Evolutionary conservation across 1,284 basidiomycete species (phyloP).

Genomic region (Apiotrichum gracile): DNA sequence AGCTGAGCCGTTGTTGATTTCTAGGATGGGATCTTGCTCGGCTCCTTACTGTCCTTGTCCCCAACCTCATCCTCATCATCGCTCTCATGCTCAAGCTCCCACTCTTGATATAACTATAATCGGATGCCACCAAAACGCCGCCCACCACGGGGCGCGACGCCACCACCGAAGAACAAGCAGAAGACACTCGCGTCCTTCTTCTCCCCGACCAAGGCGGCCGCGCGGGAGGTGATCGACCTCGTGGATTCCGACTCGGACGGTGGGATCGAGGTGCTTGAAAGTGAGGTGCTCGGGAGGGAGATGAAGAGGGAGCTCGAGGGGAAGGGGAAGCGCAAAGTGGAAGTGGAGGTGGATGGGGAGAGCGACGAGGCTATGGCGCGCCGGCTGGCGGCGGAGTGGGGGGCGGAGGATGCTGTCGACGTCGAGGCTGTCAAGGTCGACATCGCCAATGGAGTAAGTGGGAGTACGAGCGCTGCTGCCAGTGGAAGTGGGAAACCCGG

Average conservation of each 20-base stretch:
- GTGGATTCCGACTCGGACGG: constrained; percentile 35
- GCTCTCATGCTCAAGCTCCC: too few relatives aligned
- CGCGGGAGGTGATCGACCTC: constrained; percentile 22
- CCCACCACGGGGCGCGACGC: too few relatives aligned
- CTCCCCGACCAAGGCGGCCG: constrained; percentile 14
- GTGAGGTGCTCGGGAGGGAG: constrained; percentile 8
- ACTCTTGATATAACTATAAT: too few relatives aligned
- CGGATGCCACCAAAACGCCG: constrained; percentile 12
- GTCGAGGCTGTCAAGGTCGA: constrained; percentile 14
- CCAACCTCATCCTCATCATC: not conserved
- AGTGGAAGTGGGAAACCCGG: not conserved
- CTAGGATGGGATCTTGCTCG: not conserved
- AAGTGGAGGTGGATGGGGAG: constrained; percentile 1
- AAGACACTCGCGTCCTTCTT: constrained; percentile 38
- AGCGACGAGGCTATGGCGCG: constrained; percentile 27
- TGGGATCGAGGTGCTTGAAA: too few relatives aligned
- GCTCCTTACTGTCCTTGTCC: not conserved
- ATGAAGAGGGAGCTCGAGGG: not conserved
- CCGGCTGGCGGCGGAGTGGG: constrained; percentile 26
- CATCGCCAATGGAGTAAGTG: not conserved
- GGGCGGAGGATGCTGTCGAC: constrained; percentile 2
- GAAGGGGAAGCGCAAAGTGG: not conserved
- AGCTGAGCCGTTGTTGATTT: too few relatives aligned
- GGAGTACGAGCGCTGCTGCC: not conserved
- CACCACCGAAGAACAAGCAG: constrained; percentile 9